phyloP scores from a whole-genome alignment of 805 yeast species.

The Yarrowia osloensis region DNA sequence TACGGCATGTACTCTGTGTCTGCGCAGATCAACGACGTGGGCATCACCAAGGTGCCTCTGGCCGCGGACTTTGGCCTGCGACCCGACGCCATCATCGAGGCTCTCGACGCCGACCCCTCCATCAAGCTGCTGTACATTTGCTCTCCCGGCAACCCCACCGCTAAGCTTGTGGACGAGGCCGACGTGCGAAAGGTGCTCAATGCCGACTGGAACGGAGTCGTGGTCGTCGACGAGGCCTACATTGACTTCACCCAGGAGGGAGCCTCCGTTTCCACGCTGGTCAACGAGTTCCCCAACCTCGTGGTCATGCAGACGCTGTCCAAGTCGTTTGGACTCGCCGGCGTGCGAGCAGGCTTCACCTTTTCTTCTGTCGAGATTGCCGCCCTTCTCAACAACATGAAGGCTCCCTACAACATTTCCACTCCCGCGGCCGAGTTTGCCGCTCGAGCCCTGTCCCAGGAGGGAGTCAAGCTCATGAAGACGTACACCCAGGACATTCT shows the following conservation, averaged over 20 bases:
- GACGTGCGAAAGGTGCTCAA: conserved; percentile 53
- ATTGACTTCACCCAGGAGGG: conserved; percentile 76
- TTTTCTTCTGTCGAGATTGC: conserved; percentile 65
- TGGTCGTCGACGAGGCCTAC: conserved; percentile 93
- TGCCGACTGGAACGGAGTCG: conserved; percentile 67
- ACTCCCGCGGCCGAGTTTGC: conserved; percentile 78
- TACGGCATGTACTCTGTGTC: conserved; percentile 96
- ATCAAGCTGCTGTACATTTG: conserved; percentile 83
- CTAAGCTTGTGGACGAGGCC: conserved; percentile 54
- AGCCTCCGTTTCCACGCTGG: conserved; percentile 73
- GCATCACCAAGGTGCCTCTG: conserved; percentile 71
- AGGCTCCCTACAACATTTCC: conserved; percentile 94
- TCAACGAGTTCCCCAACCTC: conserved; percentile 76
- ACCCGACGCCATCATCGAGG: conserved; percentile 54
- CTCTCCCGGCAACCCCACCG: conserved; percentile 98
- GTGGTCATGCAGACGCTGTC: conserved; percentile 91
- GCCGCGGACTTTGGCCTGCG: conserved; percentile 62
- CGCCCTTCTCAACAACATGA: conserved; percentile 76
- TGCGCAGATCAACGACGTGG: conserved; percentile 87
- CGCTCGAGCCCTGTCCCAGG: conserved; percentile 62
- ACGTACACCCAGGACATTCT: conserved; percentile 52
- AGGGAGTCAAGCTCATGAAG: conserved; percentile 63
- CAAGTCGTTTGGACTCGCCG: conserved; percentile 95
- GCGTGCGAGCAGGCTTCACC: conserved; percentile 85
- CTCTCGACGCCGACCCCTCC: conserved; percentile 55